These are phyloP conservation scores for Penicillium expansum DNA, from an alignment of 2,329 filamentous ascomycete species.

Conservation along the genomic window DNA sequence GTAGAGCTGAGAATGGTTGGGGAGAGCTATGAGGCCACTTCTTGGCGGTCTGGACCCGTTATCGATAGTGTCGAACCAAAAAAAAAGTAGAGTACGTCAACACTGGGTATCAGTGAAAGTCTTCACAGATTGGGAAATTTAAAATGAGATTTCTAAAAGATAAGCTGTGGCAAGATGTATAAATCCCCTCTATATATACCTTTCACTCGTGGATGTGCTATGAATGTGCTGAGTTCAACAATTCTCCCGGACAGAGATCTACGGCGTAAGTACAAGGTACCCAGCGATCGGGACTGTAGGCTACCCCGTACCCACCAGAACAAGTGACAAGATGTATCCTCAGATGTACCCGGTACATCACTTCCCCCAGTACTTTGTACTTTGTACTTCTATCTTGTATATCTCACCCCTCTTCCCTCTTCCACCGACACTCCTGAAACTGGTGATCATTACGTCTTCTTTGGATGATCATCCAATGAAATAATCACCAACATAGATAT, in stretches of 20 bases:
- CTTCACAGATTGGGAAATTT: not conserved
- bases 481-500: not conserved
- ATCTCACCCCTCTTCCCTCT: not conserved
- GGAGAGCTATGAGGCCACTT: slow-evolving; percentile 24
- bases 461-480: slow-evolving; percentile 4
- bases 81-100: slow-evolving; percentile 9
- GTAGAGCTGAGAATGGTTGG: slow-evolving; percentile 24
- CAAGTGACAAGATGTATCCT: slow-evolving; percentile 16
- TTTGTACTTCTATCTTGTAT: too few species aligned
- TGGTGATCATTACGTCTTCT: slow-evolving; percentile 11
- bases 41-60: slow-evolving; percentile 25
- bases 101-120: too few species aligned
- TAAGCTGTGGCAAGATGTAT: not conserved
- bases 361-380: not conserved
- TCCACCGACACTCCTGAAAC: too few species aligned
- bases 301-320: slow-evolving; percentile 23
- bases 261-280: slow-evolving; percentile 14
- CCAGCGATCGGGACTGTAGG: slow-evolving; percentile 5
- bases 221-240: slow-evolving; percentile 3
- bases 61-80: slow-evolving; percentile 11
- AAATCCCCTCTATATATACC: not conserved
- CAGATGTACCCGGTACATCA: slow-evolving; percentile 18
- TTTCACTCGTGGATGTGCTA: too few species aligned
- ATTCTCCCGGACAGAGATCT: slow-evolving; percentile 9
- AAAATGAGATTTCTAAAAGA: not conserved